Base-by-base conservation (phyloP, 2,329 filamentous ascomycete species). In the Pyrenochaeta sp. region DNA sequence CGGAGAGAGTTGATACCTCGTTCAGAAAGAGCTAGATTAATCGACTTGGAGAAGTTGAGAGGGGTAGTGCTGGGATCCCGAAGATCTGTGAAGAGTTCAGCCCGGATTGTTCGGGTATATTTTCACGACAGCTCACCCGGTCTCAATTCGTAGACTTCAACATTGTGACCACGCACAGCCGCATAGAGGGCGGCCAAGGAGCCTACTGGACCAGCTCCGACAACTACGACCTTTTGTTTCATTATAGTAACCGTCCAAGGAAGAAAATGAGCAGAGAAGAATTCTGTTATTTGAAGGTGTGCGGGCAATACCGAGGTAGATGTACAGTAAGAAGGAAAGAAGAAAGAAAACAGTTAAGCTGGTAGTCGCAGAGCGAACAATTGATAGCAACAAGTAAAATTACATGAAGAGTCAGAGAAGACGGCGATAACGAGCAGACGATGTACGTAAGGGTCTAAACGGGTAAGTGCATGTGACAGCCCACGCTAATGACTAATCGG, bases 41-140 rank as follows among this genome's bases (percentile, higher is more conserved):
- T 99, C n/a, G 95, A 98, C 77, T 93, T 96, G 59, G 93, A 96
- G 74, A 97, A 97, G 78, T 97, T 97, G 60, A 98, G 84, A 2
- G 94, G 93, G 30, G 89, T 88, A 0, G 91, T 97, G 2, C 87
- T 85, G 2, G 91, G 89, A 75, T 96, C 89, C 40, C 95, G 89
- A 48, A 98, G 88, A 81, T 99, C 95, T 98, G 7, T 9, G 12
- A 40, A 15, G 39, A n/a, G 39, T 65, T 40, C 61, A 56, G 19
- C 19, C 36, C 13, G 12, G 46, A 47, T 24, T 25, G 42, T 27
- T 48, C 8, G 46, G 48, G 56, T 44, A 47, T 39, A 46, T 37
- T 25, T 40, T 24, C 24, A 37, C 7, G 24, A 6, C 5, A 22
- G 56, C 87, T 76, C 84, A 97, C 95, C 95, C 81, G 90, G 88